Base-by-base conservation (phyloP, 345 rosid genomes). In the Mallotus nudiflorus region DNA sequence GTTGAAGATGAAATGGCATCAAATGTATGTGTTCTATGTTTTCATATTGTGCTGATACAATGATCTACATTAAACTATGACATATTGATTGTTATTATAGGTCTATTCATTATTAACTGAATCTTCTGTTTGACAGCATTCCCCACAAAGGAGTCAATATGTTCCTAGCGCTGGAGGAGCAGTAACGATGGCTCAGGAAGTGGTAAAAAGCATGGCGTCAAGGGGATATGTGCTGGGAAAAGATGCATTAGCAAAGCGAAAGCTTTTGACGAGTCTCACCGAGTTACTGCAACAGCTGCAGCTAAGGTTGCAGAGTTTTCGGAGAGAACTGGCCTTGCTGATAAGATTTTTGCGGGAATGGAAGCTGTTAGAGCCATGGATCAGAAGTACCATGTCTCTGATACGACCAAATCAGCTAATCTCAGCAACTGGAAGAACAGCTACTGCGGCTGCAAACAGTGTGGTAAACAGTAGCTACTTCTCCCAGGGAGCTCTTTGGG, bases 381-480 rank as follows among this genome's bases (percentile, higher is more conserved):
- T 35, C 78, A 86, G 55, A 90, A 66, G 84, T 88, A 85, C 82
- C 89, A 82, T 19, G 90, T 92, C 48, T 82, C 87, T 0, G 91
- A 87, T 55, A 78, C 52, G 65, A 91, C 94, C 1, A 84, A 73
- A 79, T 85, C 91, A 70, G 93, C 96, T n/a, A n/a, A 79, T 85
- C 2, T 84, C 86, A 0, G 86, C 89, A 58, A 83, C 95, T 0
- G 91, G 91, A 66, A 86, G 87, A 82, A 77, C 91, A 29, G 91
- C 95, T 9, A 90, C 78, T 0, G 80, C 89, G 0, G 97, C 89
- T 54, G 91, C 92, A 20, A 78, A 67, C 66, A 76, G 83, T 22
- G 86, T 92, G 66, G 84, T 87, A 58, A 87, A 83, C 70, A 92
- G 96, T 75, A 78, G 89, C 83, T 88, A 89, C 83, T 88, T 92